Base-by-base conservation (phyloP, 345 rosid species). In the Linum trigynum region DNA sequence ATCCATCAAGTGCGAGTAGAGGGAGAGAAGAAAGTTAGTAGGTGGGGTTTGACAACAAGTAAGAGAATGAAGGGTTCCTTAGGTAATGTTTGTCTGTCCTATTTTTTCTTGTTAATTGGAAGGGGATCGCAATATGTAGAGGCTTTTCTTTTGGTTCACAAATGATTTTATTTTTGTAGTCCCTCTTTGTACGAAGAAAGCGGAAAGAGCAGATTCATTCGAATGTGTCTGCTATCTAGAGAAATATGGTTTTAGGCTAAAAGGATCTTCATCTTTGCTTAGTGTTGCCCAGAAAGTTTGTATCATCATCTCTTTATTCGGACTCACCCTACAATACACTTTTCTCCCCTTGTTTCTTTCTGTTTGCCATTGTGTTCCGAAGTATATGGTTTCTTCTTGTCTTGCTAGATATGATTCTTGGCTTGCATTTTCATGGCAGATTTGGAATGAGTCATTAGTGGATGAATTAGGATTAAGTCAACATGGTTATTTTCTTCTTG, bases 1-100 rank as follows among this genome's bases (percentile, higher is more conserved):
- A 40, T 60, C 71, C 1, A 67, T 67, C 36, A 67, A 67, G 51
- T 67, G 71, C 41, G 71, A 67, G 71, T 67, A 60, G 59, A 17
- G 6, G 7, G 59, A 23, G 32, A 23, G 14, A 15, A 15, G 9
- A 48, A 14, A 45, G 53, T 48, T 48, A 10, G 53, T 48, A 48
- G 53, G 9, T 48, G 53, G 32, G 32, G 32, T 23, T 23, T 23
- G 32, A 23, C 32, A 23, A 23, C 32, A 23, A 23, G 32, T 23
- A 23, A 23, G 32, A 23, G 32, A 23, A 23, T 23, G 32, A 23
- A 23, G 53, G 53, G 14, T 2, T 2, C 11, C 12, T 3, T 12
- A 15, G 11, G 53, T 48, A 48, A 48, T 48, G 53, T 48, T 3
- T 15, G 53, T 48, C 15, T 48, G 53, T 5, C 53, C 53, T 2